Percentiles rank a stretch among this genome's conserved stretches.
phyloP scores from a whole-genome alignment of 768 basidiomycete genomes.

The Amanita brunnescens region DNA sequence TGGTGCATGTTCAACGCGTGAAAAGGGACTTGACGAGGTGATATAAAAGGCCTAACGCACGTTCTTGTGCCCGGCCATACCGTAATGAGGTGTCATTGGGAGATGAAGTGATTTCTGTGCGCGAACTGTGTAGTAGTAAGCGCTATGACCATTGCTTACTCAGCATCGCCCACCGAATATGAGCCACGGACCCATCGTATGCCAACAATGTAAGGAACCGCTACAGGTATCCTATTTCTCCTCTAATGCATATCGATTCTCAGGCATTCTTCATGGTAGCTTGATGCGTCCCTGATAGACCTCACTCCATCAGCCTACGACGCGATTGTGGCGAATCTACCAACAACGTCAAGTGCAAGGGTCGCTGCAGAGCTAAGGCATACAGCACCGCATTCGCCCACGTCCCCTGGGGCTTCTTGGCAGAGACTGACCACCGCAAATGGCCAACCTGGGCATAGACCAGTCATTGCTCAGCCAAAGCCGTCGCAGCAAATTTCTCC shows the following conservation, averaged over 20 bases:
- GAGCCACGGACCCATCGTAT: slow-evolving; percentile 42
- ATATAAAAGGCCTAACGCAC: not conserved
- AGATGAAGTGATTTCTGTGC: no score
- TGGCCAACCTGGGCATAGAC: slow-evolving; percentile 21
- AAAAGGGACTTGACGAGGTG: not conserved
- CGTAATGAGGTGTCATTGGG: no score
- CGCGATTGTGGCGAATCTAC: slow-evolving; percentile 64
- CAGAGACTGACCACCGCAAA: slow-evolving; percentile 41
- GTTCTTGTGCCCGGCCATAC: not conserved
- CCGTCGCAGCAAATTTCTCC: slow-evolving; percentile 44
- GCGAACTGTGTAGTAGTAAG: no score
- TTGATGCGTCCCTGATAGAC: slow-evolving; percentile 88
- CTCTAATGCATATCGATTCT: slow-evolving; percentile 9
- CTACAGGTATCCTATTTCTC: slow-evolving; percentile 47
- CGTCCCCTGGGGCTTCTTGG: slow-evolving; percentile 46
- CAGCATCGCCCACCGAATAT: slow-evolving; percentile 20
- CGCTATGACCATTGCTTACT: no score
- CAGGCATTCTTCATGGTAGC: slow-evolving; percentile 27
- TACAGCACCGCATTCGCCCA: slow-evolving; percentile 9
- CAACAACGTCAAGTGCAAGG: slow-evolving; percentile 35
- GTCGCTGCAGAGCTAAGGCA: slow-evolving; percentile 23
- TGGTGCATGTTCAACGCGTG: slow-evolving; percentile 1
- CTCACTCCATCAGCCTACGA: slow-evolving; percentile 83
- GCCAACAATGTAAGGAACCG: slow-evolving; percentile 89
- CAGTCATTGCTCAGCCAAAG: slow-evolving; percentile 48